Evolutionary conservation across 2,329 filamentous ascomycete genomes (phyloP).

Genomic region (Aureobasidium pullulans): DNA sequence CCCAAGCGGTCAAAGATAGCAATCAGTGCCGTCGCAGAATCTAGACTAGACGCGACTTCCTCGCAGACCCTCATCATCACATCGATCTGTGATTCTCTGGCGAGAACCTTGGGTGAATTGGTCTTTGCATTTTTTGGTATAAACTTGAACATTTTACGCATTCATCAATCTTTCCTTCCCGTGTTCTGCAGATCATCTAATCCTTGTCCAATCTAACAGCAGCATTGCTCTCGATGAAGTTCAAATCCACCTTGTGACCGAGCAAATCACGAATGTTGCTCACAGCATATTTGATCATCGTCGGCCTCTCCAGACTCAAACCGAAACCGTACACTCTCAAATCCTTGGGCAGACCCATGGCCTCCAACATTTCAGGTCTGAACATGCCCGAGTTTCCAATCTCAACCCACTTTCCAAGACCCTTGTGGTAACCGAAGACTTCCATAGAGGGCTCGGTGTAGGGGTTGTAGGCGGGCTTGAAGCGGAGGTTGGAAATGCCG

Average conservation of each 20-base stretch:
- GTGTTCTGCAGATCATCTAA: too few relatives aligned
- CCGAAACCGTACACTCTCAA: constrained; percentile 94
- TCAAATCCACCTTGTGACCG: constrained; percentile 90
- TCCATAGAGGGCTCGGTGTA: constrained; percentile 97
- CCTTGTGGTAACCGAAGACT: constrained; percentile 92
- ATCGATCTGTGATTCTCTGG: too few relatives aligned
- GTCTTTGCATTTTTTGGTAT: too few relatives aligned
- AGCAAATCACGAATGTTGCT: constrained; percentile 88
- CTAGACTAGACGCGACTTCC: too few relatives aligned
- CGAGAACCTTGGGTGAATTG: too few relatives aligned
- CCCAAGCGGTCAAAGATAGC: too few relatives aligned
- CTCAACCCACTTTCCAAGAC: constrained; percentile 84
- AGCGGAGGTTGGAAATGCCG: constrained; percentile 78
- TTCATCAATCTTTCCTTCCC: too few relatives aligned
- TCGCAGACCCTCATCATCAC: too few relatives aligned
- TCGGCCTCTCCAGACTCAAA: constrained; percentile 82
- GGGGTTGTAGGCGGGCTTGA: constrained; percentile 96
- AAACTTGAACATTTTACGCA: too few relatives aligned
- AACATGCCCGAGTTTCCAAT: constrained; percentile 99
- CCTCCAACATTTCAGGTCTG: constrained; percentile 90
- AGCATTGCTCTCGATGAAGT: constrained; percentile 85
- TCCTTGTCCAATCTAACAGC: constrained; percentile 85
- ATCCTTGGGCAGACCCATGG: constrained; percentile 88
- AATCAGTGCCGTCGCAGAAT: too few relatives aligned
- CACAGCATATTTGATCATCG: constrained; percentile 82